A percentile compares a stretch with the other conserved stretches of the same genome.
Evolutionary conservation across 202 grass and related monocot species (phyloP).

Genomic region (Eragrostis tef): DNA sequence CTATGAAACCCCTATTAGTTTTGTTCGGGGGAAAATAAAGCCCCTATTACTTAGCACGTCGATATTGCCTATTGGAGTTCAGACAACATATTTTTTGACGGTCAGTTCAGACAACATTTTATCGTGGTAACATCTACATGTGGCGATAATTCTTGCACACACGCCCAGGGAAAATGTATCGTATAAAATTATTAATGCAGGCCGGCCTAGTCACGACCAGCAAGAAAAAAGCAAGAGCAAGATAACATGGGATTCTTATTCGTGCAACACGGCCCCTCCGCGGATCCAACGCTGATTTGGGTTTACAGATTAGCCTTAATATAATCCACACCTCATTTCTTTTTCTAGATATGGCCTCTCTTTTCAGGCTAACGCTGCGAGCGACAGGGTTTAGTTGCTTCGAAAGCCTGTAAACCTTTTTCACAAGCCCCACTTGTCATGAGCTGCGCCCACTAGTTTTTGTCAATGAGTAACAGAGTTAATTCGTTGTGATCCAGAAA

Average conservation of each 20-base stretch:
- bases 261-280: slow-evolving; percentile 17
- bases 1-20: neutral
- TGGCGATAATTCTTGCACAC: neutral
- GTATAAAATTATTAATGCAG: neutral
- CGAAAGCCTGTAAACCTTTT: slow-evolving; percentile 37
- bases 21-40: too few species aligned
- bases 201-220: neutral
- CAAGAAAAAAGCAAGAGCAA: too few species aligned
- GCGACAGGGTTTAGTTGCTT: slow-evolving; percentile 26
- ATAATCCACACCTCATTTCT: neutral
- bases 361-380: slow-evolving; percentile 14
- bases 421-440: neutral
- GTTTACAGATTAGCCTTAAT: neutral
- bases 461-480: neutral
- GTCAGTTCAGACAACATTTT: neutral
- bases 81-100: too few species aligned
- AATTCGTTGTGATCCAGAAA: neutral
- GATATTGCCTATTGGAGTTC: neutral
- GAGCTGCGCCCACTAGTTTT: neutral
- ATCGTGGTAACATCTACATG: neutral
- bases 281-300: slow-evolving; percentile 31
- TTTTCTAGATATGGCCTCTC: neutral
- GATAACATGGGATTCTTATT: neutral
- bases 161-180: neutral
- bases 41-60: neutral